phyloP scores from a whole-genome alignment of 1,284 basidiomycete genomes.

The Microbotryum silenes-acaulis region DNA sequence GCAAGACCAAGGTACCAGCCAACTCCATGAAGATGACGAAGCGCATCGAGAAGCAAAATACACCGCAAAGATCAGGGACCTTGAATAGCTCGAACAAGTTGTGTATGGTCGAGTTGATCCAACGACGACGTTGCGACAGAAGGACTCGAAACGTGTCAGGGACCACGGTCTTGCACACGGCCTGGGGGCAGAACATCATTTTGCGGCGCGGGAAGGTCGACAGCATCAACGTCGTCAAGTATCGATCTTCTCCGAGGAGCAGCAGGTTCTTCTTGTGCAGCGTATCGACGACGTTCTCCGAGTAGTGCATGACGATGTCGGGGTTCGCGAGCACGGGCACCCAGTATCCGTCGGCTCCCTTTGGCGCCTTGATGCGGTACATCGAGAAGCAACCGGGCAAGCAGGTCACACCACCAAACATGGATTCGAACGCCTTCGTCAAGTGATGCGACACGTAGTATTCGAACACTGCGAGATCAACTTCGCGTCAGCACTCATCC shows the following conservation, averaged over 20 bases:
- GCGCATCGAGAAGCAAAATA: slow-evolving; percentile 47
- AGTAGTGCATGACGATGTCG: slow-evolving; percentile 46
- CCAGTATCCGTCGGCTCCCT: slow-evolving; percentile 45
- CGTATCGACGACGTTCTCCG: slow-evolving; percentile 46
- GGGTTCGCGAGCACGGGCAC: slow-evolving; percentile 45
- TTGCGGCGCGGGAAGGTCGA: slow-evolving; percentile 47
- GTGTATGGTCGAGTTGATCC: slow-evolving; percentile 48
- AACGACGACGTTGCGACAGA: slow-evolving; percentile 45
- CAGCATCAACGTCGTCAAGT: slow-evolving; percentile 46
- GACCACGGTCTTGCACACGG: slow-evolving; percentile 47
- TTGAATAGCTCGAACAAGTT: slow-evolving; percentile 45
- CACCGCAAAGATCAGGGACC: slow-evolving; percentile 46
- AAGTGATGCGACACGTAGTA: slow-evolving; percentile 99
- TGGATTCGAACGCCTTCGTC: slow-evolving; percentile 49
- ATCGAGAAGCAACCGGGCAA: slow-evolving; percentile 46
- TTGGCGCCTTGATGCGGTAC: slow-evolving; percentile 47
- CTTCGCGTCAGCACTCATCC: not conserved
- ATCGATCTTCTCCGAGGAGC: slow-evolving; percentile 46
- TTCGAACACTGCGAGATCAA: slow-evolving; percentile 58
- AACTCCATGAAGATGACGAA: slow-evolving; percentile 45
- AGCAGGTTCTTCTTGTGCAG: slow-evolving; percentile 47
- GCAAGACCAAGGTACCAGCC: slow-evolving; percentile 45
- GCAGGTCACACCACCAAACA: slow-evolving; percentile 46
- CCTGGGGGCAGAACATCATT: slow-evolving; percentile 47
- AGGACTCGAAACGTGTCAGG: slow-evolving; percentile 46